phyloP scores from a whole-genome alignment of 1,284 basidiomycete genomes.

The Butyriboletus regius region DNA sequence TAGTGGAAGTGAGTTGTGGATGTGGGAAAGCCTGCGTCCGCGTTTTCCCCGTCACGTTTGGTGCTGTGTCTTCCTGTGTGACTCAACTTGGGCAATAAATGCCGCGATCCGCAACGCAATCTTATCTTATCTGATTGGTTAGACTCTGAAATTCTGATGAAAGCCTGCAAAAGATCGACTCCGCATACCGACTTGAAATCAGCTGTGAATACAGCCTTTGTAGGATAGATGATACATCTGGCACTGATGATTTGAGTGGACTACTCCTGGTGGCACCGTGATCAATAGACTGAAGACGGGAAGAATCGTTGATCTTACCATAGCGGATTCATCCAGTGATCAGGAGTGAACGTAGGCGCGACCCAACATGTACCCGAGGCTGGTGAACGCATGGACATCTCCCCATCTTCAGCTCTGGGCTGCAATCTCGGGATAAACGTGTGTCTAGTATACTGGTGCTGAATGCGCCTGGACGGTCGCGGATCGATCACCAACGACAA shows the following conservation, averaged over 20 bases:
- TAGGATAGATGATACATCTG: background rate
- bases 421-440: background rate
- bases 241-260: background rate
- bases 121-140: constrained; percentile 27
- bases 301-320: background rate
- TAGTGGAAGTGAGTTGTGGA: background rate
- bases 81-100: constrained; percentile 7
- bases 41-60: constrained; percentile 9
- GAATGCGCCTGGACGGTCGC: too few species aligned
- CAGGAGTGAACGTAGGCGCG: background rate
- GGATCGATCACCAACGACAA: too few species aligned
- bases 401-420: background rate
- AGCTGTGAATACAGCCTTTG: background rate
- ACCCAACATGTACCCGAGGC: background rate
- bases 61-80: constrained; percentile 22
- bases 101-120: constrained; percentile 9
- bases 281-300: background rate
- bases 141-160: background rate
- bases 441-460: background rate
- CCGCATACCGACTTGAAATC: background rate
- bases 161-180: background rate
- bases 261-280: background rate
- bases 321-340: background rate
- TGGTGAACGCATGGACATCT: background rate
- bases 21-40: background rate